Percentiles rank a stretch among this genome's conserved stretches.
Conservation (phyloP, 305 asterid species). For the Coffea humblotiana region DNA sequence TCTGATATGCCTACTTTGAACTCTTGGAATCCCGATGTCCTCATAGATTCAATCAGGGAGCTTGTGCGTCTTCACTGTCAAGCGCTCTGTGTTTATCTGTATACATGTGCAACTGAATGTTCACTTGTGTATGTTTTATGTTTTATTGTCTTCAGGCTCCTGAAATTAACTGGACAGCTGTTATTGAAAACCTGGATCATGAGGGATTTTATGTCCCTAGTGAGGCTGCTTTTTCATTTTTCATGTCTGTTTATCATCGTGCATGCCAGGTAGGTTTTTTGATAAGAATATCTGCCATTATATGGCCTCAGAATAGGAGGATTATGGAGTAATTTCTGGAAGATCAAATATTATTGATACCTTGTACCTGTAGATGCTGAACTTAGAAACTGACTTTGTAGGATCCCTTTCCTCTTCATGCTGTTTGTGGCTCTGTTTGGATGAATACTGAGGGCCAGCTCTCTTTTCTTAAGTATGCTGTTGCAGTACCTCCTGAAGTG, state of each 20-base stretch:
- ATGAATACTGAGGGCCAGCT: conserved; percentile 95
- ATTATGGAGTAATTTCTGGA: neutral
- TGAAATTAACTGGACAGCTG: conserved; percentile 73
- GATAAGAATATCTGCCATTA: neutral
- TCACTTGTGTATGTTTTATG: conserved; percentile 1
- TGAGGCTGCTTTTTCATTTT: conserved; percentile 80
- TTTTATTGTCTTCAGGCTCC: conserved; percentile 55
- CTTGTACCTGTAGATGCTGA: neutral
- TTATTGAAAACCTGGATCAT: conserved; percentile 83
- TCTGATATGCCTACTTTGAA: conserved; percentile 50
- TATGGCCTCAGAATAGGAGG: neutral
- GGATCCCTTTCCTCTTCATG: conserved; percentile 94
- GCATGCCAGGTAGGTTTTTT: conserved; percentile 71
- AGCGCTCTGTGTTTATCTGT: neutral
- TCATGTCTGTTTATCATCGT: conserved; percentile 72
- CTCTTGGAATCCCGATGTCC: conserved; percentile 80
- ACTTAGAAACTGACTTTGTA: conserved; percentile 26
- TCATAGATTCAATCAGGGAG: conserved; percentile 84
- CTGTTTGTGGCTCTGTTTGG: conserved; percentile 91
- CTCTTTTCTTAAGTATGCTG: conserved; percentile 83
- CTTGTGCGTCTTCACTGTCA: conserved; percentile 54
- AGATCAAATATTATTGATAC: neutral
- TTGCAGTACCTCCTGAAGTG: conserved; percentile 74
- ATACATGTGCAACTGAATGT: neutral
- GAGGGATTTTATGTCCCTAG: conserved; percentile 84